Percentiles rank a stretch among this genome's conserved stretches.
Evolutionary conservation across 495 filamentous ascomycete species (phyloP).

Genomic region (Neurospora sp.): DNA sequence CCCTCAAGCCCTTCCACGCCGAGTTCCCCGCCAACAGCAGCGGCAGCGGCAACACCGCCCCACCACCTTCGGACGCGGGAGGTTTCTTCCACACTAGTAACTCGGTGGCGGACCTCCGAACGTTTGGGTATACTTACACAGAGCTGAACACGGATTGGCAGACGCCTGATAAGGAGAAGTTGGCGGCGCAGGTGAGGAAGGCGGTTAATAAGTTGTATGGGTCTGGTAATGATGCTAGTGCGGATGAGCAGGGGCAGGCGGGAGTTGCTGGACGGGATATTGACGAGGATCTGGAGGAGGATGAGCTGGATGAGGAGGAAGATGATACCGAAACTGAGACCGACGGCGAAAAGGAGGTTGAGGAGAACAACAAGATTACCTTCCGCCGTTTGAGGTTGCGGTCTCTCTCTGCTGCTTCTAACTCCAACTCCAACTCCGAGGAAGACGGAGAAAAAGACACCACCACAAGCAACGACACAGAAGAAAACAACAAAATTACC

Average conservation of each 20-base stretch:
- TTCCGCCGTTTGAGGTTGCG: neutral
- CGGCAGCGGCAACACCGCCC: neutral
- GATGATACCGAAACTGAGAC: neutral
- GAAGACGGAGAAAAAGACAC: neutral
- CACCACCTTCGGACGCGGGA: neutral
- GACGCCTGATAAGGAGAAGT: conserved; percentile 4
- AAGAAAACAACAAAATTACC: neutral
- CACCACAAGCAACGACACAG: neutral
- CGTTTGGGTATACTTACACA: conserved; percentile 39
- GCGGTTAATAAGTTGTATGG: conserved; percentile 27
- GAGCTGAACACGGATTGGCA: conserved; percentile 22
- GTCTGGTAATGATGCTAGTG: neutral
- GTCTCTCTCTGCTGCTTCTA: neutral
- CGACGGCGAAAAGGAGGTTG: neutral
- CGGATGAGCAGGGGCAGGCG: neutral
- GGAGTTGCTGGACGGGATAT: neutral
- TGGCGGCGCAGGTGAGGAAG: conserved; percentile 14
- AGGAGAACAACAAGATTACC: neutral
- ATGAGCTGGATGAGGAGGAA: neutral
- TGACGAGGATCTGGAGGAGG: neutral
- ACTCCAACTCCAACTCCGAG: neutral
- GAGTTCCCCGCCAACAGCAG: conserved; percentile 2
- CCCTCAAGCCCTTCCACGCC: conserved; percentile 37
- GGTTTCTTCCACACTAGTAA: conserved; percentile 29
- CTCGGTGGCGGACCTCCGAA: conserved; percentile 16